Conservation (phyloP, 495 filamentous ascomycete species). For the Arthonia radiata region DNA sequence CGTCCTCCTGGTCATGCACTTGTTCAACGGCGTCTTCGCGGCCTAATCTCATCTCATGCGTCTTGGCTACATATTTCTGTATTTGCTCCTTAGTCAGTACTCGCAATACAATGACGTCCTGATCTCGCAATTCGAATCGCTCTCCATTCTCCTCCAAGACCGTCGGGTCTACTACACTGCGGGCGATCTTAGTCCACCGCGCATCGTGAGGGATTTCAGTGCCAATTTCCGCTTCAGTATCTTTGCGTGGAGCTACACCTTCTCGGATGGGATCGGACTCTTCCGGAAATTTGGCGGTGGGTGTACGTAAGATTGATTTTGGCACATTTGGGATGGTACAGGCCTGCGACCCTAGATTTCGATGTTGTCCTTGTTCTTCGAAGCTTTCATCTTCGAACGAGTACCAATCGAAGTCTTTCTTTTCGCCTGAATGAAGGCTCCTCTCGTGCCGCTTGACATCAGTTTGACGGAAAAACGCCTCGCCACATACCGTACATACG, state of each 20-base stretch:
- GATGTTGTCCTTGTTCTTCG: no score
- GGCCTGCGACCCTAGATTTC: no score
- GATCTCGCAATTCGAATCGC: slow-evolving; percentile 54
- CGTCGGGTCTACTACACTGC: slow-evolving; percentile 58
- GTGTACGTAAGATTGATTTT: slow-evolving; percentile 51
- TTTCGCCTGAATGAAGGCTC: slow-evolving; percentile 76
- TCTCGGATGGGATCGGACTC: slow-evolving; percentile 54
- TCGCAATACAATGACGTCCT: slow-evolving; percentile 65
- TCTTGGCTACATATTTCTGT: slow-evolving; percentile 48
- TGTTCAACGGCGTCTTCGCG: no score
- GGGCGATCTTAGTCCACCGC: slow-evolving; percentile 73
- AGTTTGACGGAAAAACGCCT: slow-evolving; percentile 86
- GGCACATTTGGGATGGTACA: no score
- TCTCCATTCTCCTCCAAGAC: slow-evolving; percentile 54
- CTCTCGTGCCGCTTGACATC: slow-evolving; percentile 80
- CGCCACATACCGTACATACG: slow-evolving; percentile 87
- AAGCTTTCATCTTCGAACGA: no score
- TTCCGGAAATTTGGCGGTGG: slow-evolving; percentile 53
- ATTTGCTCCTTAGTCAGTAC: slow-evolving; percentile 66
- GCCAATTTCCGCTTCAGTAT: slow-evolving; percentile 37
- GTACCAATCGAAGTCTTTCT: no score
- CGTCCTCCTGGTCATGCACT: no score
- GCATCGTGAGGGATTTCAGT: slow-evolving; percentile 59
- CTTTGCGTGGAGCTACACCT: slow-evolving; percentile 72
- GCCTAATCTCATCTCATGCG: slow-evolving; percentile 50